Conservation (phyloP, 345 rosid species). For the Corchorus olitorius region DNA sequence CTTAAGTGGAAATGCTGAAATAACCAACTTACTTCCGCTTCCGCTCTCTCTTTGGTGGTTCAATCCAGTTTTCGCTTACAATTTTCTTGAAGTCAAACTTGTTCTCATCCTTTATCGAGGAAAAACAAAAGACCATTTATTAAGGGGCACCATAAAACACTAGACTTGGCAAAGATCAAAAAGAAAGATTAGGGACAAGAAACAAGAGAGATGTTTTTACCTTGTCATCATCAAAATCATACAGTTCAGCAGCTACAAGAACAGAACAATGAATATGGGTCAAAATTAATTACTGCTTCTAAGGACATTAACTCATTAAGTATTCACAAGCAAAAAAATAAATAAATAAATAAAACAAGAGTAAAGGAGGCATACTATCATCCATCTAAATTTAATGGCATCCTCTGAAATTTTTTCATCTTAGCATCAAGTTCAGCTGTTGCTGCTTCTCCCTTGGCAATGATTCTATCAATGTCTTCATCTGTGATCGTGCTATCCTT, state of each 20-base stretch:
- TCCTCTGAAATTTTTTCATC: constrained; percentile 98
- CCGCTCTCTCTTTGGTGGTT: constrained; percentile 96
- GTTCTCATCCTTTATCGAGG: constrained; percentile 69
- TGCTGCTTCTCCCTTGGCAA: constrained; percentile 97
- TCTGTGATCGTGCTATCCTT: constrained; percentile 97
- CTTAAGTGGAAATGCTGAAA: background rate
- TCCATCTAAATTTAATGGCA: constrained; percentile 97
- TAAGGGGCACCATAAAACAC: constrained; percentile 1
- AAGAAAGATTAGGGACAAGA: background rate
- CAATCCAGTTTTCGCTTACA: constrained; percentile 95
- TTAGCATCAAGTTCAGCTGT: constrained; percentile 99
- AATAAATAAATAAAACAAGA: background rate
- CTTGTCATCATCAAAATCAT: constrained; percentile 92
- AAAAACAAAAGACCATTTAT: constrained; percentile 18
- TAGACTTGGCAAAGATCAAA: constrained; percentile 2
- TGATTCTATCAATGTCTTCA: constrained; percentile 96
- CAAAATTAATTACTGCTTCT: background rate
- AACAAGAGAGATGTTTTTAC: constrained; percentile 28
- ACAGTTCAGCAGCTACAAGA: constrained; percentile 83
- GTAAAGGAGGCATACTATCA: constrained; percentile 58
- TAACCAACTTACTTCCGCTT: constrained; percentile 83
- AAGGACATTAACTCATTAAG: constrained; percentile 10
- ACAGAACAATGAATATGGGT: constrained; percentile 12
- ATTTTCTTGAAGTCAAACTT: constrained; percentile 95
- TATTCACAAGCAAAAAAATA: background rate